phyloP scores from a whole-genome alignment of 306 rosid species.

The Senna tora region DNA sequence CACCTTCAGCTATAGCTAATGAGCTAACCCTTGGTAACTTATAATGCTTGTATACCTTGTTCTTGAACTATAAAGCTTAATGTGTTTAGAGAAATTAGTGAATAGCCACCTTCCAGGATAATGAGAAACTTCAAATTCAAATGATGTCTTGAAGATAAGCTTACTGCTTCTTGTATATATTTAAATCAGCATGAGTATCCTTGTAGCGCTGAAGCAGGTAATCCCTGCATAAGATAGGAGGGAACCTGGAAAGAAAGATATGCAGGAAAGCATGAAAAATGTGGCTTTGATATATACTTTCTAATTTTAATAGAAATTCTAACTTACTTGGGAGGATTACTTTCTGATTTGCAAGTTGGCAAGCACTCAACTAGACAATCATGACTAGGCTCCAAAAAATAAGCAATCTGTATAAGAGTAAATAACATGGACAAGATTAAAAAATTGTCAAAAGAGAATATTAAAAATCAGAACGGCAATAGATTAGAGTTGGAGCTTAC shows the following conservation, averaged over 20 bases:
- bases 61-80: not conserved
- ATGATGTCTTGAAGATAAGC: not conserved
- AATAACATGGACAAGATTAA: not conserved
- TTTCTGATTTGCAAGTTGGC: constrained; percentile 85
- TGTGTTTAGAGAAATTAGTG: not conserved
- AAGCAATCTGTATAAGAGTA: constrained; percentile 75
- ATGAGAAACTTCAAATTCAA: not conserved
- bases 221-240: constrained; percentile 53
- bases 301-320: not conserved
- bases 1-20: not conserved
- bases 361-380: constrained; percentile 88
- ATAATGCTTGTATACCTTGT: not conserved
- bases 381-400: constrained; percentile 80
- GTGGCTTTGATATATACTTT: not conserved
- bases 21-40: not conserved
- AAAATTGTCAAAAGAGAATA: not conserved
- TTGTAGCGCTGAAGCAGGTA: constrained; percentile 61
- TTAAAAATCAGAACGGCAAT: not conserved
- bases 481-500: constrained; percentile 49
- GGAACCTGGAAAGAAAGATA: constrained; percentile 50
- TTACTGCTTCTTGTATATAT: constrained; percentile 37
- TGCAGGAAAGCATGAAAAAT: not conserved
- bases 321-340: constrained; percentile 86
- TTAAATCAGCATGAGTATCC: constrained; percentile 57
- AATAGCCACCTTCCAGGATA: not conserved